Conservation (phyloP, 108 stramenopile species). For the Pseudonitzschia multiseries region DNA sequence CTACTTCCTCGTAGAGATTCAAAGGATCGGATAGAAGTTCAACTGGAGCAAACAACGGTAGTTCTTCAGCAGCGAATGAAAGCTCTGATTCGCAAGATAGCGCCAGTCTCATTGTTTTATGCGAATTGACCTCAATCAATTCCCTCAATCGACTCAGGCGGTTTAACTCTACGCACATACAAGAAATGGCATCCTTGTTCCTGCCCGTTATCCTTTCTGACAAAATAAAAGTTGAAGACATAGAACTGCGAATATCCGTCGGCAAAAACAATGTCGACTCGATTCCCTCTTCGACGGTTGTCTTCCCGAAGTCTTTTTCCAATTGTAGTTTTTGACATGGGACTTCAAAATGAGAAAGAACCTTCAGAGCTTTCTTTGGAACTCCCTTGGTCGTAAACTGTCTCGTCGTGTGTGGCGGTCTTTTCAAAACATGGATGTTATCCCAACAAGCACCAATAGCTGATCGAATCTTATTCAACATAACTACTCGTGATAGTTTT, state of each 20-base stretch:
- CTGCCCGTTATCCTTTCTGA: background rate
- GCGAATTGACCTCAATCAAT: background rate
- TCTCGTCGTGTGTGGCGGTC: background rate
- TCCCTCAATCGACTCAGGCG: constrained; percentile 14
- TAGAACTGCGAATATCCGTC: background rate
- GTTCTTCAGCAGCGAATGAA: constrained; percentile 7
- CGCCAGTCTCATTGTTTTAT: background rate
- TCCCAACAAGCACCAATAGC: constrained; percentile 17
- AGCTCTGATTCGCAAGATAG: background rate
- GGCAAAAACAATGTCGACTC: constrained; percentile 1
- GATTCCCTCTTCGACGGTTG: constrained; percentile 3
- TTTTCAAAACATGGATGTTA: background rate
- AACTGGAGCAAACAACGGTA: constrained; percentile 2
- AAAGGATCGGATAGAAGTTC: constrained; percentile 4
- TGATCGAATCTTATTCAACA: background rate
- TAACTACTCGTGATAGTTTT: background rate
- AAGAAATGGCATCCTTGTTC: constrained; percentile 5
- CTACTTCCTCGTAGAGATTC: background rate
- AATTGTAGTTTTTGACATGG: background rate
- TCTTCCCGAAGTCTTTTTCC: background rate
- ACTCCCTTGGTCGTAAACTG: background rate
- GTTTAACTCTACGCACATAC: constrained; percentile 10
- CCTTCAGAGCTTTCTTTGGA: background rate
- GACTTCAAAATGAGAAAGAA: constrained; percentile 7
- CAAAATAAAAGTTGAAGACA: background rate